Evolutionary conservation across 345 rosid species (phyloP).

Genomic region (Hypericum androsaemum): DNA sequence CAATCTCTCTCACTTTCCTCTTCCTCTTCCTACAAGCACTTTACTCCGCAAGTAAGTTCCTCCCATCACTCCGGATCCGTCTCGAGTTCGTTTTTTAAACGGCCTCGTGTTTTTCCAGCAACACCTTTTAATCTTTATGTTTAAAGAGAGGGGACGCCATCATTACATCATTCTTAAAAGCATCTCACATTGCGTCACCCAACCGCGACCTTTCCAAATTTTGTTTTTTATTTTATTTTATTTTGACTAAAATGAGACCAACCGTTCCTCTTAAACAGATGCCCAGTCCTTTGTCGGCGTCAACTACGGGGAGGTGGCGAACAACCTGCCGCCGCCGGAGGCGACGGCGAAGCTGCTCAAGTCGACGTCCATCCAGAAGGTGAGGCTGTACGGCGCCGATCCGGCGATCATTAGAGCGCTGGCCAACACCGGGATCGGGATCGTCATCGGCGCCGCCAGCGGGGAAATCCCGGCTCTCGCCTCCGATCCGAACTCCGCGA

Average conservation of each 20-base stretch:
- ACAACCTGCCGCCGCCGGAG: slow-evolving; percentile 80
- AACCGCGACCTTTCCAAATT: no score
- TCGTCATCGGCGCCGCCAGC: slow-evolving; percentile 66
- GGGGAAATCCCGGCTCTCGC: slow-evolving; percentile 76
- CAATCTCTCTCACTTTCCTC: background rate
- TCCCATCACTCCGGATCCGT: background rate
- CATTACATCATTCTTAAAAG: no score
- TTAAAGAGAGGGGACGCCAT: no score
- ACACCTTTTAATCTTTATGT: no score
- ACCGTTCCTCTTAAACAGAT: slow-evolving; percentile 20
- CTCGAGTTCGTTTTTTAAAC: background rate
- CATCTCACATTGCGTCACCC: no score
- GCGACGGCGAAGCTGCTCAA: slow-evolving; percentile 77
- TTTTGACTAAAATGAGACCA: no score
- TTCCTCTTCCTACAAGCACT: background rate
- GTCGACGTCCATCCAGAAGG: slow-evolving; percentile 57
- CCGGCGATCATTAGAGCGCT: slow-evolving; percentile 67
- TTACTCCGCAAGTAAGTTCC: slow-evolving; percentile 1
- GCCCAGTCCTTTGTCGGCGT: slow-evolving; percentile 71
- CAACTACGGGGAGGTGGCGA: slow-evolving; percentile 83
- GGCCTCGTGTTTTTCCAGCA: background rate
- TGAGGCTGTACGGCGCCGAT: slow-evolving; percentile 76
- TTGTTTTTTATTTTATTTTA: no score
- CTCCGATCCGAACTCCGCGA: slow-evolving; percentile 64
- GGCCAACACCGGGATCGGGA: slow-evolving; percentile 69